Base-by-base conservation (phyloP, 1,284 basidiomycete species). In the Wolfiporia cocos region DNA sequence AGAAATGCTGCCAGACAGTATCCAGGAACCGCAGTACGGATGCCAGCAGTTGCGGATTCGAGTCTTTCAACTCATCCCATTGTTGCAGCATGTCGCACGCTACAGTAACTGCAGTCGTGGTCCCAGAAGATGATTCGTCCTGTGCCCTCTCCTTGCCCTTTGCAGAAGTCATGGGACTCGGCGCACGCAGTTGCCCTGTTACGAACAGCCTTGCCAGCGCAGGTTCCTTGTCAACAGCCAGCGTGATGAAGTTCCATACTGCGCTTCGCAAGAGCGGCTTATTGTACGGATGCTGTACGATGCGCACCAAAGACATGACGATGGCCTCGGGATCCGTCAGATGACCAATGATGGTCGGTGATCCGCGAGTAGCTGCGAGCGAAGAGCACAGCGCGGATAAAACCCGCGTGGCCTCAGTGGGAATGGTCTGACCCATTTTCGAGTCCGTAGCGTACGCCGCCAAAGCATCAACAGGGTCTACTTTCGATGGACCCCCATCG, bases 151-250 rank as follows among this genome's bases (percentile, higher is more conserved):
- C 54, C 39, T 62, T 73, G 9, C 66, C 67, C 49, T 73, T 74
- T 39, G 59, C 44, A 30, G 43, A 40, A 2, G 23, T n/a, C 17
- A 34, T 29, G 7, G 36, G 30, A 2, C 22, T 62, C 1, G 78
- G 73, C 26, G 70, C 66, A 43, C 72, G 76, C 61, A 78, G 81
- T 41, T 76, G 74, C 2, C 82, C 92, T 0, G 79, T 80, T 39
- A 92, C 79, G 44, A 95, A 84, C 14, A 96, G 70, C 34, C 78
- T 76, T 0, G 90, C 90, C 4, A 96, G 71, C 0, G 92, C 91
- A 1, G 93, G 92, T 56, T 95, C 92, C 43, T 82, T 86, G 49
- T 90, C 82, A 17, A 93, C 80, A 3, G 91, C 83, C 11, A 89
- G 72, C 0, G 86, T 72, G 20, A 95, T 79, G 53, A 96, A 86